These are phyloP conservation scores for Geotrichum ghanense DNA, from an alignment of 805 yeast species.

Conservation along the genomic window DNA sequence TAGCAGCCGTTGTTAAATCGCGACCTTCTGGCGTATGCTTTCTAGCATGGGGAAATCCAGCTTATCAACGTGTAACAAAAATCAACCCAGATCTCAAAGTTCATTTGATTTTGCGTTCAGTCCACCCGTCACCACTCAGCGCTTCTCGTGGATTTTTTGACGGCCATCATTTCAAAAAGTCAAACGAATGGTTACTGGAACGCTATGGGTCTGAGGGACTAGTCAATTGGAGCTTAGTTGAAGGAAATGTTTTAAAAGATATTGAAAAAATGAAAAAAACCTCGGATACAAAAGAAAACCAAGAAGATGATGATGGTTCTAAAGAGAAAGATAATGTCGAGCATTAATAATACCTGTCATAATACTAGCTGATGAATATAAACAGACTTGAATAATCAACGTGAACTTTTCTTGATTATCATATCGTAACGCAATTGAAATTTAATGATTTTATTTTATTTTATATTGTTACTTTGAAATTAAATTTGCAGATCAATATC, in stretches of 20 bases:
- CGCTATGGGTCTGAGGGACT: slow-evolving; percentile 31
- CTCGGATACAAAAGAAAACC: slow-evolving; percentile 5
- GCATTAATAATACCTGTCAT: background rate
- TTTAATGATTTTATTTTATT: no score
- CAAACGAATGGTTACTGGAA: slow-evolving; percentile 64
- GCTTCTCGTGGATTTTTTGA: slow-evolving; percentile 83
- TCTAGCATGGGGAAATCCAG: slow-evolving; percentile 76
- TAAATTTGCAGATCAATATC: no score
- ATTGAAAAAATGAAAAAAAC: slow-evolving; percentile 6
- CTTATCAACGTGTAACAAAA: slow-evolving; percentile 45
- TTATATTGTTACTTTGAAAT: no score
- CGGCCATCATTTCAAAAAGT: slow-evolving; percentile 56
- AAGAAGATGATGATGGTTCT: slow-evolving; percentile 5
- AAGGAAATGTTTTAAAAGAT: slow-evolving; percentile 10
- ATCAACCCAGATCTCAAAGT: slow-evolving; percentile 19
- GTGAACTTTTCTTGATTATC: no score
- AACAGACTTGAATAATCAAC: no score
- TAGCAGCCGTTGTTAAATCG: slow-evolving; percentile 36
- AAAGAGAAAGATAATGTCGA: slow-evolving; percentile 4
- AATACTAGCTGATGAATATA: no score
- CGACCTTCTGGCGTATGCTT: slow-evolving; percentile 49
- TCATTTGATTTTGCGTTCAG: slow-evolving; percentile 50
- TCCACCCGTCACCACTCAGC: slow-evolving; percentile 92
- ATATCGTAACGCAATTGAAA: no score
- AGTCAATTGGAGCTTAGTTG: slow-evolving; percentile 56